phyloP scores from a whole-genome alignment of 116 monocot genomes.

The Iris pallida region DNA sequence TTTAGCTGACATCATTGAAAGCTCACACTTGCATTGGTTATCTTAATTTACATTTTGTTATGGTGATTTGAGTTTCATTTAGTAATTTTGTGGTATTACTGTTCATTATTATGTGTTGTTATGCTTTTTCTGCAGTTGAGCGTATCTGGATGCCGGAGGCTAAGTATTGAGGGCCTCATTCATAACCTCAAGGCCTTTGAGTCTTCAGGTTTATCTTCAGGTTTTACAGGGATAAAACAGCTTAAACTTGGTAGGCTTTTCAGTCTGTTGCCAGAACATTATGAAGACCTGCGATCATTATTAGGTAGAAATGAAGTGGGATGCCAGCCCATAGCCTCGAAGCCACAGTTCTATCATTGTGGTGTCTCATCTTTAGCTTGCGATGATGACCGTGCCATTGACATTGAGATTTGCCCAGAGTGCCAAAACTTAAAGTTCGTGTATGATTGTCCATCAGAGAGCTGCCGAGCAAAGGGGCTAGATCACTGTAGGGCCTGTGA shows the following conservation, averaged over 20 bases:
- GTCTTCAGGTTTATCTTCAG: constrained; percentile 6
- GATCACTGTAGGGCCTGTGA: constrained; percentile 50
- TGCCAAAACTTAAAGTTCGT: constrained; percentile 45
- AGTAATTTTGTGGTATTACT: too few relatives aligned
- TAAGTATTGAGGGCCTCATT: constrained; percentile 38
- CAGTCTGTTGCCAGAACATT: constrained; percentile 31
- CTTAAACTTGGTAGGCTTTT: constrained; percentile 47
- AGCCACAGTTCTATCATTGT: constrained; percentile 40
- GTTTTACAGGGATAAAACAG: constrained; percentile 25
- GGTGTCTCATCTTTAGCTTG: constrained; percentile 15
- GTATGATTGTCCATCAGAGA: constrained; percentile 60
- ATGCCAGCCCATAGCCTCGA: constrained; percentile 3
- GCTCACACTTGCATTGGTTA: too few relatives aligned
- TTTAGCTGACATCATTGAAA: too few relatives aligned
- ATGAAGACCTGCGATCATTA: constrained; percentile 35
- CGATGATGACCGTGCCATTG: constrained; percentile 43
- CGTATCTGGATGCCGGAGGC: constrained; percentile 47
- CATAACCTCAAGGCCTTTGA: constrained; percentile 42
- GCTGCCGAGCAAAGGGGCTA: constrained; percentile 23
- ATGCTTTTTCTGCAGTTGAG: constrained; percentile 42
- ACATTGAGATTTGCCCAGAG: constrained; percentile 51
- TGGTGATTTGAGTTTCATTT: too few relatives aligned
- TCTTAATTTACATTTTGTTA: too few relatives aligned
- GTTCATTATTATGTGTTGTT: too few relatives aligned
- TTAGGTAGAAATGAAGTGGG: constrained; percentile 21